These are phyloP conservation scores for Polychytrium aggregatum DNA, from an alignment of 192 early-diverging fungal species.

Conservation along the genomic window DNA sequence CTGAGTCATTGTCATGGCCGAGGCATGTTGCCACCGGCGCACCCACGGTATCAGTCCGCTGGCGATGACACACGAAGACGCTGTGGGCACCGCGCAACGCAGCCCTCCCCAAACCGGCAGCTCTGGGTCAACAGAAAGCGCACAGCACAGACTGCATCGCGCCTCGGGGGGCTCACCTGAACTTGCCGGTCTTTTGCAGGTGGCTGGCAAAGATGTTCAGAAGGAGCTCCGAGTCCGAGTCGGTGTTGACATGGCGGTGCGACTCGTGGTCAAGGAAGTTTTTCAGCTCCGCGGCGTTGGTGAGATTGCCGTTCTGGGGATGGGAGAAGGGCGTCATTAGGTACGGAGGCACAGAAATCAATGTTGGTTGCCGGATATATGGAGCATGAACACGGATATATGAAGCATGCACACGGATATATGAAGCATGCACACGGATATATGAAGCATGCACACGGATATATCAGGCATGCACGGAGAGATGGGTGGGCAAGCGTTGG, in stretches of 20 bases:
- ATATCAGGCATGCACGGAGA: no score
- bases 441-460: no score
- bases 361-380: no score
- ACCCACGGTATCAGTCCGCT: slow-evolving; percentile 3
- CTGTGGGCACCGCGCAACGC: background rate
- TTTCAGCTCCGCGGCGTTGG: slow-evolving; percentile 82
- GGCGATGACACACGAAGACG: background rate
- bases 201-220: slow-evolving; percentile 97
- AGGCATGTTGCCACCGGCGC: no score
- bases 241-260: slow-evolving; percentile 99
- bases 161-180: slow-evolving; percentile 47
- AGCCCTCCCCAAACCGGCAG: background rate
- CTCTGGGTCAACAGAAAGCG: no score
- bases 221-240: slow-evolving; percentile 97
- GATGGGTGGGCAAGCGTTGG: no score
- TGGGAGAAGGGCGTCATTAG: slow-evolving; percentile 2
- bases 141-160: background rate
- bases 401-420: background rate
- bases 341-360: background rate
- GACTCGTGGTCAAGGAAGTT: slow-evolving; percentile 86
- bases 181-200: slow-evolving; percentile 94
- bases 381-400: no score
- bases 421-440: background rate
- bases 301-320: slow-evolving; percentile 89
- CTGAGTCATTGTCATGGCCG: slow-evolving; percentile 31